Evolutionary conservation across 1,284 basidiomycete species (phyloP), one percentile per base, ranked within the genome.

Genomic region (Trichosporon faecale): DNA sequence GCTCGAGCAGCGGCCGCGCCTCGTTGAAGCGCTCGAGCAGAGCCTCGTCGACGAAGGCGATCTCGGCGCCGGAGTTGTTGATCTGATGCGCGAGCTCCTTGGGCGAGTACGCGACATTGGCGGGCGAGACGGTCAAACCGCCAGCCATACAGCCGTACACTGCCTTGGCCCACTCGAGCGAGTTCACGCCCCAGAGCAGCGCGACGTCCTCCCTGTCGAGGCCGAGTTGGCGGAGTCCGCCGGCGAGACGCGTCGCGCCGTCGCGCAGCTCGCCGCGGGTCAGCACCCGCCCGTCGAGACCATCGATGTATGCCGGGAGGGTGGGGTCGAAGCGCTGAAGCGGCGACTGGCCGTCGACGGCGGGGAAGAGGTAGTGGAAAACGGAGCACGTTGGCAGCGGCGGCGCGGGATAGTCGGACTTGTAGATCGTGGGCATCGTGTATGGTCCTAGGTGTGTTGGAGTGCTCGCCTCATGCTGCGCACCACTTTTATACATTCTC

Each of bases 281-380:
- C 29, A 93, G 75, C 1, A 85, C 84, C 0, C 85, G 82, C 0
- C 88, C 90, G 0, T 89, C 87, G 1, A 84, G 80, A 0, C 89
- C 89, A 75, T 93, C 91, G 67, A 92, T 86, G 78, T 89, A 91
- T 0, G 90, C 90, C 7, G 86, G 86, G 2, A 82, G 74, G 16
- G 73, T 64, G 5, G 70, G 69, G 64, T 78, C 73, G 52, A 79
- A 71, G 57, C 78, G 79, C 46, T 80, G 73, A 21, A 79, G 68
- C 8, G 67, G 69, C 2, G 69, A 68, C 23, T 31, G 64, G 2
- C 64, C 64, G 35, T 52, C 49, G 25, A 31, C 52, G 16, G 44
- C 35, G 7, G 72, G 72, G 49, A 71, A 69, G 27, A 73, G 70
- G 66, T 69, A 70, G 44, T 70, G 55, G 64, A 71, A 73, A 4